Percentiles rank a stretch among this genome's conserved stretches.
phyloP scores from a whole-genome alignment of 768 basidiomycete species.

The Tylopilus subfusipes region DNA sequence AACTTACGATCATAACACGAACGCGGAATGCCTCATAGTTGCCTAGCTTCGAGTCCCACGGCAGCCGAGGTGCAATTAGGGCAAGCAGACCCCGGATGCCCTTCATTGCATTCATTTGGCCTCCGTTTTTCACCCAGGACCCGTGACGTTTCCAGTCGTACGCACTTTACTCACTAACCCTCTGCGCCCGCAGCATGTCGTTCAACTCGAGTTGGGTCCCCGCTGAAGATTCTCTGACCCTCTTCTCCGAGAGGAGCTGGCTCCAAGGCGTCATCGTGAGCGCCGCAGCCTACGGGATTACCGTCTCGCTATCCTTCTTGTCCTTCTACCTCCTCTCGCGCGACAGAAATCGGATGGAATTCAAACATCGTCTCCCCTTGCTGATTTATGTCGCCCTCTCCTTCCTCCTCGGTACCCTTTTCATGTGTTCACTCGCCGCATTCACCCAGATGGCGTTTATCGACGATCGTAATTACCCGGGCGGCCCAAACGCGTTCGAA shows the following conservation, averaged over 20 bases:
- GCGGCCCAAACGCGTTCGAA: conserved; percentile 29
- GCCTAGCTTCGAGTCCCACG: not conserved
- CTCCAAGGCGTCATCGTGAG: conserved; percentile 17
- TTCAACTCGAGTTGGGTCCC: conserved; percentile 19
- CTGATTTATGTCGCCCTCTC: conserved; percentile 4
- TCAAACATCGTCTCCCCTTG: conserved; percentile 3
- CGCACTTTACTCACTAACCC: not conserved
- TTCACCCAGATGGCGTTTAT: conserved; percentile 31
- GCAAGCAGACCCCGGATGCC: too few relatives aligned
- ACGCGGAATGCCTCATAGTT: not conserved
- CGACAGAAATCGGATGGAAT: not conserved
- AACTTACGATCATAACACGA: not conserved
- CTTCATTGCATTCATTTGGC: not conserved
- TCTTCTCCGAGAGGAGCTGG: conserved; percentile 18
- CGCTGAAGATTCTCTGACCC: conserved; percentile 6
- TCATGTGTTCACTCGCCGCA: conserved; percentile 13
- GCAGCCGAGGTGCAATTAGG: not conserved
- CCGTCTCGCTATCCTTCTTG: conserved; percentile 2
- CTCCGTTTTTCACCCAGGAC: not conserved
- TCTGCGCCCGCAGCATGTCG: conserved; percentile 5
- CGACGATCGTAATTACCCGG: conserved; percentile 31
- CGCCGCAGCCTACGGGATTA: conserved; percentile 9
- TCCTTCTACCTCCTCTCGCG: conserved; percentile 10
- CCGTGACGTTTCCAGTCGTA: not conserved
- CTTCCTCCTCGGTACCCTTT: conserved; percentile 16